These are phyloP conservation scores for Alternaria conjuncta DNA, from an alignment of 2,329 filamentous ascomycete genomes.

Conservation along the genomic window DNA sequence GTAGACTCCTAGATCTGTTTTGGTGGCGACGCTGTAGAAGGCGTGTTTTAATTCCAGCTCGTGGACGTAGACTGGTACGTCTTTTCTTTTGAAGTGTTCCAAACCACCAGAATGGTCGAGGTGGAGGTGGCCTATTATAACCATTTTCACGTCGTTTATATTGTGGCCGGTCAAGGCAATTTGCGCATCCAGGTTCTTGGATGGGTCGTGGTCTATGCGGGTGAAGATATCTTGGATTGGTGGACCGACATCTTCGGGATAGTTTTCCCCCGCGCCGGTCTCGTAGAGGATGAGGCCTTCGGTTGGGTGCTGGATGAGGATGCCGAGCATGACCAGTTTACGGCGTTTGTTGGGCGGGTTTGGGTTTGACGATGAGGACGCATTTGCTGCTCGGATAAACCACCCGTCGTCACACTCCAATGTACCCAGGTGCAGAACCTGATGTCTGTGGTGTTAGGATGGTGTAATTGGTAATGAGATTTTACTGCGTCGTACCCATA, in stretches of 20 bases:
- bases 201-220: slow-evolving; percentile 32
- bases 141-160: slow-evolving; percentile 46
- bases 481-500: no score
- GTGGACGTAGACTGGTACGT: slow-evolving; percentile 47
- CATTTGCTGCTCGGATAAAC: slow-evolving; percentile 41
- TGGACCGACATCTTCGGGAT: slow-evolving; percentile 36
- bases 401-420: slow-evolving; percentile 47
- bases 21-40: slow-evolving; percentile 38
- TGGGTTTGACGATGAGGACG: slow-evolving; percentile 35
- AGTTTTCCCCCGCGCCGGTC: slow-evolving; percentile 42
- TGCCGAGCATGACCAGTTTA: slow-evolving; percentile 32
- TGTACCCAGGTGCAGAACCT: slow-evolving; percentile 45
- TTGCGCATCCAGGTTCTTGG: slow-evolving; percentile 30
- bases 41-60: slow-evolving; percentile 48
- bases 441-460: background rate
- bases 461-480: no score
- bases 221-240: slow-evolving; percentile 44
- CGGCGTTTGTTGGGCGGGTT: slow-evolving; percentile 34
- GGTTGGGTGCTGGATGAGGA: slow-evolving; percentile 32
- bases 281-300: slow-evolving; percentile 48
- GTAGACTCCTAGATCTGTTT: slow-evolving; percentile 42
- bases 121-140: slow-evolving; percentile 48
- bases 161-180: slow-evolving; percentile 41
- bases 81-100: slow-evolving; percentile 43
- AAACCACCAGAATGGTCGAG: slow-evolving; percentile 48